Conservation (phyloP, 2,329 filamentous ascomycete genomes). For the Colletotrichum orchidophilum region DNA sequence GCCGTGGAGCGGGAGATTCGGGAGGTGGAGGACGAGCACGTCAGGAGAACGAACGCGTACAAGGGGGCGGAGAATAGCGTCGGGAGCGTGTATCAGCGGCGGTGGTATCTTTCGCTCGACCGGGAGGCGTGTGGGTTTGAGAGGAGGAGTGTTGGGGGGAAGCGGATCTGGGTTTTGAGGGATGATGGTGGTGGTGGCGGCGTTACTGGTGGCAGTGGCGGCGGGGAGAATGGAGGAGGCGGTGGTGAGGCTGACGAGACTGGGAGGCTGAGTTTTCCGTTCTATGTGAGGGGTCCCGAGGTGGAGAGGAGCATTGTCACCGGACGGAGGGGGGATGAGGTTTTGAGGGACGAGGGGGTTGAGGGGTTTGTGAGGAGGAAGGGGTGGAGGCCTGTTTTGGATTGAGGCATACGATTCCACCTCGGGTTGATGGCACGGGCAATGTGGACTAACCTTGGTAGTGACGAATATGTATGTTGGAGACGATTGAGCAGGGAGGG, state of each 20-base stretch:
- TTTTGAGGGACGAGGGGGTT: slow-evolving; percentile 70
- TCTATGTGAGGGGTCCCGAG: slow-evolving; percentile 69
- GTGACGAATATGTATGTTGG: no score
- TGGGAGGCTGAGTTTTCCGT: slow-evolving; percentile 59
- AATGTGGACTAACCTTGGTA: no score
- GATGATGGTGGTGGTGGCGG: slow-evolving; percentile 37
- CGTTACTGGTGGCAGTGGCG: slow-evolving; percentile 24
- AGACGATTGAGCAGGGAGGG: no score
- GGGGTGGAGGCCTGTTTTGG: slow-evolving; percentile 65
- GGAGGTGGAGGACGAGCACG: slow-evolving; percentile 61
- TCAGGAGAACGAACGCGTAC: slow-evolving; percentile 72
- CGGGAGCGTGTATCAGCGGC: slow-evolving; percentile 72
- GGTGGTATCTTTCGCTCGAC: slow-evolving; percentile 74
- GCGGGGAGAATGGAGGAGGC: slow-evolving; percentile 17
- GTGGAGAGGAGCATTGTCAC: slow-evolving; percentile 74
- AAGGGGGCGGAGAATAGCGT: slow-evolving; percentile 72
- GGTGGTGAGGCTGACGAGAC: background rate
- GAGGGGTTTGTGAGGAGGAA: slow-evolving; percentile 64
- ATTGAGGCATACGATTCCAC: slow-evolving; percentile 35
- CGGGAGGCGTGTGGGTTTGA: slow-evolving; percentile 66
- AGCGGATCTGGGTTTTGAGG: background rate
- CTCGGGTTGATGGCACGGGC: no score
- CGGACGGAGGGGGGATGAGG: slow-evolving; percentile 65
- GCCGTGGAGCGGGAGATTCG: slow-evolving; percentile 51
- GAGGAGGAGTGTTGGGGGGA: slow-evolving; percentile 37